These are phyloP conservation scores for Clarkia xantiana DNA, from an alignment of 345 rosid genomes.

Conservation along the genomic window DNA sequence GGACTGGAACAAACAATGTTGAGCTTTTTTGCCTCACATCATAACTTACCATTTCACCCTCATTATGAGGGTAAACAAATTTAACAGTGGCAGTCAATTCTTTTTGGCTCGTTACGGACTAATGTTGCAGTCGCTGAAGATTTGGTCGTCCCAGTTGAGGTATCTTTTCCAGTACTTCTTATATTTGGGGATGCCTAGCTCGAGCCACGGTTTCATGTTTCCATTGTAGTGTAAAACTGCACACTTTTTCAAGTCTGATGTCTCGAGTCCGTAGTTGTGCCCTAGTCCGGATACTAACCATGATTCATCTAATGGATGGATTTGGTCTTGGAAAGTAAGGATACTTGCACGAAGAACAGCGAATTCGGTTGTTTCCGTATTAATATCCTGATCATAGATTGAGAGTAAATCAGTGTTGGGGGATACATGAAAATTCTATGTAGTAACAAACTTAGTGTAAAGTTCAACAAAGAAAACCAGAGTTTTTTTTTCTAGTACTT, in stretches of 20 bases:
- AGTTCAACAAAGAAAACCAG: no score
- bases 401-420: no score
- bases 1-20: no score
- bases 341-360: slow-evolving; percentile 2
- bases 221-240: slow-evolving; percentile 10
- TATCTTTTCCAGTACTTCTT: slow-evolving; percentile 6
- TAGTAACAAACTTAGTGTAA: no score
- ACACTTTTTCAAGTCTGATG: not conserved
- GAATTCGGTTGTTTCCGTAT: not conserved
- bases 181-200: slow-evolving; percentile 9
- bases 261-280: slow-evolving; percentile 6
- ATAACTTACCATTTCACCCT: no score
- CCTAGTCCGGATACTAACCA: slow-evolving; percentile 10
- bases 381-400: not conserved
- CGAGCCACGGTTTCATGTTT: slow-evolving; percentile 12
- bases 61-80: no score
- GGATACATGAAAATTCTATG: no score
- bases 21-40: no score
- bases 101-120: no score
- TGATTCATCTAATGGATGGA: not conserved
- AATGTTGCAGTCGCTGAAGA: slow-evolving; percentile 11
- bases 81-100: no score
- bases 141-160: slow-evolving; percentile 6
- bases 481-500: no score
- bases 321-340: slow-evolving; percentile 7